phyloP scores from a whole-genome alignment of 208 protist genomes.

The Trypanosoma conorhini region DNA sequence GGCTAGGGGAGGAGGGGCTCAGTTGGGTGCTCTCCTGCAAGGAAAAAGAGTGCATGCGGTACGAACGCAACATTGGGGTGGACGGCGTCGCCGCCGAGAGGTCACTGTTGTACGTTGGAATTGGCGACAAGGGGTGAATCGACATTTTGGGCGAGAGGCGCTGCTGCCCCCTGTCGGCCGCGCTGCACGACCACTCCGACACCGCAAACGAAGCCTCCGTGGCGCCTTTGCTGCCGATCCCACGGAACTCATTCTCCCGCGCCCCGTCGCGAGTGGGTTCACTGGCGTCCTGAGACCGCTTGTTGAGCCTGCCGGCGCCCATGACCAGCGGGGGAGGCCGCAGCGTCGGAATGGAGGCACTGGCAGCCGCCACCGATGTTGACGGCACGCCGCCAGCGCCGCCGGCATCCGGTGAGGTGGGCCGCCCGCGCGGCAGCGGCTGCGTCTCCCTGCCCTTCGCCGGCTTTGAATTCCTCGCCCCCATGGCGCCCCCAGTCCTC shows the following conservation, averaged over 20 bases:
- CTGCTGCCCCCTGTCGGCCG: not conserved
- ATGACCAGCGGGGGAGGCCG: not conserved
- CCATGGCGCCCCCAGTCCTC: not conserved
- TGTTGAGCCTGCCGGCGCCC: not conserved
- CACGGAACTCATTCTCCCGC: not conserved
- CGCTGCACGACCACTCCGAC: not conserved
- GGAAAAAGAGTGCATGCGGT: conserved; percentile 59
- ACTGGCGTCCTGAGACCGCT: not conserved
- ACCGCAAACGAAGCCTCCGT: not conserved
- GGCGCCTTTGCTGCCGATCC: not conserved
- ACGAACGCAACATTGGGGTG: conserved; percentile 69
- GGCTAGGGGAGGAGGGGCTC: conserved; percentile 27
- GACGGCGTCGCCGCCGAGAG: conserved; percentile 28
- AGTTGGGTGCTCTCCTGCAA: conserved; percentile 18
- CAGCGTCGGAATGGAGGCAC: not conserved
- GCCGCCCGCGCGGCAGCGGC: no score
- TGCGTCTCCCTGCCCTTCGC: not conserved
- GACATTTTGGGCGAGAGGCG: not conserved
- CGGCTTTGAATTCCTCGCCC: not conserved
- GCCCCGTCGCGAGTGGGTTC: not conserved
- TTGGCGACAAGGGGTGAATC: not conserved
- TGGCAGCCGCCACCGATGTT: not conserved
- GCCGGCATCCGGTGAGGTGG: not conserved
- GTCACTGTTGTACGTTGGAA: conserved; percentile 30
- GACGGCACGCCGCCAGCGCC: not conserved